These are phyloP conservation scores for Colletotrichum siamense DNA, from an alignment of 2,329 filamentous ascomycete genomes.

Conservation along the genomic window DNA sequence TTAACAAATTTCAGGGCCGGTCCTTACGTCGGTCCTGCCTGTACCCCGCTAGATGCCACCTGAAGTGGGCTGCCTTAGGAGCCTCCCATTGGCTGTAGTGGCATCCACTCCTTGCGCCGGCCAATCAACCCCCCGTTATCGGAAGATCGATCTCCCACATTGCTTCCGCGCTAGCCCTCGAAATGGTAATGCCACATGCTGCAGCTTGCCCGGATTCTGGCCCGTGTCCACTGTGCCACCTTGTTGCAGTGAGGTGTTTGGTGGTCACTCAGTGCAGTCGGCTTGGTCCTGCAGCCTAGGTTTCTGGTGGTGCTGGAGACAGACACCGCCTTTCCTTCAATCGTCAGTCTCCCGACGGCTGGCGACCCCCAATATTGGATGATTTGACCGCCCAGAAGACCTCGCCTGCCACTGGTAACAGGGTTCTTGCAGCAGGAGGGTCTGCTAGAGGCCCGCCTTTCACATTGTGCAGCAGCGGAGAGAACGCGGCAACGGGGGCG, in stretches of 20 bases:
- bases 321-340: constrained; percentile 19
- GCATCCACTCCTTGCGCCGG: not conserved
- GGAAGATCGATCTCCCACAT: constrained; percentile 16
- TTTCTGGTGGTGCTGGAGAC: not conserved
- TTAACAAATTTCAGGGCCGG: constrained; percentile 9
- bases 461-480: not conserved
- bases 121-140: constrained; percentile 20
- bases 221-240: constrained; percentile 1
- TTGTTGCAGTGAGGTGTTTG: not conserved
- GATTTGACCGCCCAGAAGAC: not conserved
- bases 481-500: not conserved
- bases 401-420: not conserved
- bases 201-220: constrained; percentile 16
- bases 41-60: constrained; percentile 20
- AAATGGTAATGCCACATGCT: constrained; percentile 17
- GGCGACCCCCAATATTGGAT: not conserved
- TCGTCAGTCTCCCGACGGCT: not conserved
- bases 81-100: not conserved
- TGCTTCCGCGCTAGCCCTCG: not conserved
- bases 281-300: not conserved
- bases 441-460: not conserved
- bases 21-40: constrained; percentile 8
- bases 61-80: not conserved
- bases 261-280: not conserved
- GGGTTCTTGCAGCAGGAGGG: not conserved